Evolutionary conservation across 2,329 filamentous ascomycete genomes (phyloP).

Genomic region (Cladosporium phlei): DNA sequence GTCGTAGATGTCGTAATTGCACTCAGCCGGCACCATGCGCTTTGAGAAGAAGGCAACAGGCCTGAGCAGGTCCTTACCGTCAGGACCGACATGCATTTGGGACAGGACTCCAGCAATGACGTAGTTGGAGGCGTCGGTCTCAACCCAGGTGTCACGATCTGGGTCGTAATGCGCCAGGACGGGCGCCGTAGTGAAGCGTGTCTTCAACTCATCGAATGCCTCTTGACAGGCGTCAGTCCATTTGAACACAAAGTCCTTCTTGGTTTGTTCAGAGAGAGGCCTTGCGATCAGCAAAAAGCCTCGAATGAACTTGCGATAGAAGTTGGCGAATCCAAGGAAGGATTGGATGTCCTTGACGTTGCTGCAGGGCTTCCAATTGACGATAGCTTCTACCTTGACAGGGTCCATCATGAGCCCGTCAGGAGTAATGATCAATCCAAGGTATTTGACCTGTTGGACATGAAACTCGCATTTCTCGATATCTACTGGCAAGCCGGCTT

Average conservation of each 20-base stretch:
- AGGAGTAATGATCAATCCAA: conserved; percentile 28
- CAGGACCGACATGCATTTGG: no score
- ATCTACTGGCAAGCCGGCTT: no score
- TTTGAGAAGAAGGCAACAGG: conserved; percentile 23
- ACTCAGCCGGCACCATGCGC: conserved; percentile 20
- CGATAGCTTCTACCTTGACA: conserved; percentile 25
- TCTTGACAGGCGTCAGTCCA: not conserved
- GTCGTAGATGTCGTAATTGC: conserved; percentile 34
- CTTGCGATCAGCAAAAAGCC: conserved; percentile 3
- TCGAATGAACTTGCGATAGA: not conserved
- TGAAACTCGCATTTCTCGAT: no score
- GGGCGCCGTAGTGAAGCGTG: not conserved
- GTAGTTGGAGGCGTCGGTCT: not conserved
- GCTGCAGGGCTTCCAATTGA: conserved; percentile 6
- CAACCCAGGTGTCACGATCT: not conserved
- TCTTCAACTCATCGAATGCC: not conserved
- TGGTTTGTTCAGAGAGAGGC: not conserved
- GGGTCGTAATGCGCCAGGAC: not conserved
- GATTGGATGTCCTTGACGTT: not conserved
- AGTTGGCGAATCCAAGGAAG: not conserved
- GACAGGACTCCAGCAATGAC: conserved; percentile 12
- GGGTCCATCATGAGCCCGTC: conserved; percentile 25
- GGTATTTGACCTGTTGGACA: no score
- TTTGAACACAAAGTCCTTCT: not conserved
- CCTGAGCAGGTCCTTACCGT: conserved; percentile 11